Evolutionary conservation across 345 rosid genomes (phyloP), one percentile per base, ranked within the genome.

Genomic region (Euphorbia tirucalli): DNA sequence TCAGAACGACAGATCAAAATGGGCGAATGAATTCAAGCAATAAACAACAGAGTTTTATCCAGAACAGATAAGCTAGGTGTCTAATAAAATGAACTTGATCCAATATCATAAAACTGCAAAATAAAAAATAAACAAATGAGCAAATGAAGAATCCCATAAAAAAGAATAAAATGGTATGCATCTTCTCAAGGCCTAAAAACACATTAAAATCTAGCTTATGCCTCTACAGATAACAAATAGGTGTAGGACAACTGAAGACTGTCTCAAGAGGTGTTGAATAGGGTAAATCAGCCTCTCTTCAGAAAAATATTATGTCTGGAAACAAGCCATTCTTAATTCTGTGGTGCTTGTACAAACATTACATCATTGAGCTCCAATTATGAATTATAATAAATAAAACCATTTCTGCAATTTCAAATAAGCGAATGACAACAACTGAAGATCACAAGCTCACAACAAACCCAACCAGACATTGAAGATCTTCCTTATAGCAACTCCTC

Each of bases 401-500:
- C 4, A 50, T 27, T 48, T 44, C 24, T 5, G 1, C 7, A 28
- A 1, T 65, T 25, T 52, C 2, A 52, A 43, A 43, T 19, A 25
- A 41, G 9, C 7, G 14, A 43, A 35, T 59, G 2, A n/a, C 4
- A 6, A 1, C 61, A 60, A 78, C 15, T 67, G 25, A 13, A 18
- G 1, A 39, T 37, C 2, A 63, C 16, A 13, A 18, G 1, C 21
- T 37, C 2, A 63, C 16, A 10, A 71, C 24, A 7, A 35, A 27
- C 30, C 7, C 62, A 1, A 10, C 35, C 30, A 37, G 49, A 59
- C 43, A 59, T 0, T 6, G 56, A 55, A 65, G 39, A 71, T 71
- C 76, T 50, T 62, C 67, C 14, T 48, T 22, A 52, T n/a, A n/a
- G n/a, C 11, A 19, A 56, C 30, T 56, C 60, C 22, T 56, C 60